Conservation (phyloP, 345 rosid genomes). For the Odontarrhena argentea region DNA sequence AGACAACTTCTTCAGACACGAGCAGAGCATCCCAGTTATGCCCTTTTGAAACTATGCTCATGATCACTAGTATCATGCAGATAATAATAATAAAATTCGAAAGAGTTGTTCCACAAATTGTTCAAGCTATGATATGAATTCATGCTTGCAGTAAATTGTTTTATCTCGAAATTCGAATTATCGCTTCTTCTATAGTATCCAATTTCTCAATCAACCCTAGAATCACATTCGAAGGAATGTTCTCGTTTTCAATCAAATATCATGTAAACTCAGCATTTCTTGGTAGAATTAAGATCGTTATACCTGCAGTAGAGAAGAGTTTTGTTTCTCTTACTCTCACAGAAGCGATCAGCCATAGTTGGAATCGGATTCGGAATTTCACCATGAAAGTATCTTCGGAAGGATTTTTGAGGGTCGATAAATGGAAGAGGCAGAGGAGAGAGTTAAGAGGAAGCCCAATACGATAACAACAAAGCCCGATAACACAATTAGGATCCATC, state of each 20-base stretch:
- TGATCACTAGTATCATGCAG: too few species aligned
- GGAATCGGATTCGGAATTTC: too few species aligned
- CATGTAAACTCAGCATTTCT: neutral
- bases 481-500: too few species aligned
- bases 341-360: too few species aligned
- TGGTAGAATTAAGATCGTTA: neutral
- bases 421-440: too few species aligned
- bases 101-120: neutral
- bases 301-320: neutral
- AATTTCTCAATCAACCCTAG: neutral
- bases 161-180: neutral
- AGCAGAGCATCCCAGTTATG: slow-evolving; percentile 62
- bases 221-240: neutral
- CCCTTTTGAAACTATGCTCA: too few species aligned
- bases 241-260: neutral
- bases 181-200: neutral
- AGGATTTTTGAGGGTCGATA: too few species aligned
- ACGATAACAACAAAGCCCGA: too few species aligned
- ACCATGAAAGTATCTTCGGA: too few species aligned
- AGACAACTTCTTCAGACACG: slow-evolving; percentile 58
- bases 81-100: neutral
- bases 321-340: too few species aligned
- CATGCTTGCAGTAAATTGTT: neutral
- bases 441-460: too few species aligned
- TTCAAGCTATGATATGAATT: neutral